Conservation (phyloP, 306 rosid genomes). For the Luffa acutangula region DNA sequence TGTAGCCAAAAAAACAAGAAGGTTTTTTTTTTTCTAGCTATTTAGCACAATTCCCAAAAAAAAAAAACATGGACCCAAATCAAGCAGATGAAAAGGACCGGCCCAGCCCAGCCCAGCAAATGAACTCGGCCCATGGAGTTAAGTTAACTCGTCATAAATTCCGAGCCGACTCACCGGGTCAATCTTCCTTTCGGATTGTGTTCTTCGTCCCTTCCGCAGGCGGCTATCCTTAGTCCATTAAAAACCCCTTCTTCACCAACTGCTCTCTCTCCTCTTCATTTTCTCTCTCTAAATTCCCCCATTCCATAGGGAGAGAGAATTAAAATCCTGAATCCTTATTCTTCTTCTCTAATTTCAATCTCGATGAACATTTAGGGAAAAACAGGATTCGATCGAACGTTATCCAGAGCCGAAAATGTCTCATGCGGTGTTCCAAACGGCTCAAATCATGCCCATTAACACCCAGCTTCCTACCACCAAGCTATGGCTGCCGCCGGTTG, state of each 20-base stretch:
- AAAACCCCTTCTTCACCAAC: slow-evolving; percentile 16
- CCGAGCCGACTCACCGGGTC: slow-evolving; percentile 26
- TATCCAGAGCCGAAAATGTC: slow-evolving; percentile 21
- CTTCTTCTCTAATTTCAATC: neutral
- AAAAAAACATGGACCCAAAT: neutral
- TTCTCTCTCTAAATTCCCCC: slow-evolving; percentile 25
- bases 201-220: slow-evolving; percentile 11
- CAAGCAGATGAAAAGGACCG: neutral
- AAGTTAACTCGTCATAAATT: neutral
- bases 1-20: no score
- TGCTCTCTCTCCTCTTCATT: neutral
- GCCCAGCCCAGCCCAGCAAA: neutral
- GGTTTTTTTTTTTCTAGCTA: no score
- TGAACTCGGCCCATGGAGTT: neutral
- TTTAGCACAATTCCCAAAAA: no score
- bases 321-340: neutral
- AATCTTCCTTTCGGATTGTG: slow-evolving; percentile 32
- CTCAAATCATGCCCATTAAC: slow-evolving; percentile 58
- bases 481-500: slow-evolving; percentile 15
- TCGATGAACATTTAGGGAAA: slow-evolving; percentile 5
- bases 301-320: slow-evolving; percentile 5
- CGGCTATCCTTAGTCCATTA: slow-evolving; percentile 21
- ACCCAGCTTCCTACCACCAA: slow-evolving; percentile 28
- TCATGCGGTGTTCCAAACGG: slow-evolving; percentile 53
- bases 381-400: neutral